Evolutionary conservation across 768 basidiomycete genomes (phyloP).

Genomic region (Grammothele lineata): DNA sequence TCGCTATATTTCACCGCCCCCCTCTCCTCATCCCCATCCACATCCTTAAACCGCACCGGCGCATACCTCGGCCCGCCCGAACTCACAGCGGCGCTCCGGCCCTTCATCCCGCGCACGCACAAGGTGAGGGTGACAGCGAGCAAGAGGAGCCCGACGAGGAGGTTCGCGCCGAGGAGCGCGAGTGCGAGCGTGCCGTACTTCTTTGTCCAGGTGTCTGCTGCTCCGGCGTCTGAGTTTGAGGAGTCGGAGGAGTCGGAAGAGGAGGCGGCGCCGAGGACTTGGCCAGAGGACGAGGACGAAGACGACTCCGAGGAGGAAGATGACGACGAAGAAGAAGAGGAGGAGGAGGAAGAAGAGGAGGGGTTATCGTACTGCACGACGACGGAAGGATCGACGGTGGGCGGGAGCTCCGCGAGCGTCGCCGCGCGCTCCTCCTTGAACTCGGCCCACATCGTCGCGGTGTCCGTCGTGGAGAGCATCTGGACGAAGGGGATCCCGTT

Average conservation of each 20-base stretch:
- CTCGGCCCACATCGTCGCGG: conserved; percentile 20
- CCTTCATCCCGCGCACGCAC: conserved; percentile 3
- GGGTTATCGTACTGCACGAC: neutral
- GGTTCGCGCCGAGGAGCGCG: conserved; percentile 1
- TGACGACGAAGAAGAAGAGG: neutral
- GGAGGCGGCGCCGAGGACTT: neutral
- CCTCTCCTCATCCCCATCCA: neutral
- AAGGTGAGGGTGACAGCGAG: neutral
- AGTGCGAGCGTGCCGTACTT: conserved; percentile 1
- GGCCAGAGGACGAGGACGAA: neutral
- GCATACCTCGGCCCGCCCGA: neutral
- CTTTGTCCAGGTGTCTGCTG: neutral
- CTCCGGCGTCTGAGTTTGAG: neutral
- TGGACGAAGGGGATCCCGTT: conserved; percentile 29
- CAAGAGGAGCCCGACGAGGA: neutral
- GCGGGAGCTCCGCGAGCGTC: conserved; percentile 5
- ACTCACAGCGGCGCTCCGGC: neutral
- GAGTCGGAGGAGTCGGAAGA: neutral
- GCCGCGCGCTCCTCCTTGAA: conserved; percentile 22
- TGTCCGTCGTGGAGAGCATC: conserved; percentile 24
- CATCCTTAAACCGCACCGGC: conserved; percentile 1
- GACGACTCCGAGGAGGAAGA: neutral
- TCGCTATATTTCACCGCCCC: neutral
- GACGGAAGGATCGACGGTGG: neutral
- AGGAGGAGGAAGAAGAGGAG: too few relatives aligned